These are phyloP conservation scores for Rhodofomes roseus DNA, from an alignment of 1,284 basidiomycete species.

Conservation along the genomic window DNA sequence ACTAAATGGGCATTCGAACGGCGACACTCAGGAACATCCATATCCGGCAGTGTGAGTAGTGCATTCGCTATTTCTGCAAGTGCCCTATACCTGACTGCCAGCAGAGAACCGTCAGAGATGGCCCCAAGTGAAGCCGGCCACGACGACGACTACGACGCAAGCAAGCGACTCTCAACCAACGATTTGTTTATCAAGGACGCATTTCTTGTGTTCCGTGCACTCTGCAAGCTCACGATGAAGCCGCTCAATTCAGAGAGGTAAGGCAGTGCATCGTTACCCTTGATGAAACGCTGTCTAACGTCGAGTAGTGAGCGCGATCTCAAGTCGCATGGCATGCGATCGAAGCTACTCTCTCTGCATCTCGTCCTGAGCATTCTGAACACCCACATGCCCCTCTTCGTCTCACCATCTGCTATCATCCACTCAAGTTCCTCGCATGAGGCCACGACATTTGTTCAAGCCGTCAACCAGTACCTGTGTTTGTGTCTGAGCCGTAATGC, in stretches of 20 bases:
- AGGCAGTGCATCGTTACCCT: background rate
- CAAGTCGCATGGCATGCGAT: constrained; percentile 94
- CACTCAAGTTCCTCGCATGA: constrained; percentile 86
- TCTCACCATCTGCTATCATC: constrained; percentile 82
- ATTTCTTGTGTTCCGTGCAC: constrained; percentile 91
- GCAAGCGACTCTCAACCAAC: constrained; percentile 46
- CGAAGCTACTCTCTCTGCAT: constrained; percentile 90
- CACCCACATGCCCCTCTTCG: constrained; percentile 86
- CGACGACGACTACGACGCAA: constrained; percentile 19
- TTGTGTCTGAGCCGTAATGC: constrained; percentile 93
- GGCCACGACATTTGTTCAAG: constrained; percentile 85
- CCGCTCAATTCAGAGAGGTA: constrained; percentile 90
- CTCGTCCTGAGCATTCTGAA: constrained; percentile 91
- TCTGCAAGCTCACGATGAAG: constrained; percentile 99
- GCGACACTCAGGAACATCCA: background rate
- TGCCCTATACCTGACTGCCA: background rate
- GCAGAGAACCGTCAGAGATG: constrained; percentile 22
- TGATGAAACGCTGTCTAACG: background rate
- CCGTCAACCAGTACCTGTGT: constrained; percentile 94
- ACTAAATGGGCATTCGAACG: background rate
- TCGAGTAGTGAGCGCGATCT: constrained; percentile 79
- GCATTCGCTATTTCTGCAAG: background rate
- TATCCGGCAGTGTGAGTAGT: background rate
- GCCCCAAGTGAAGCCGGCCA: constrained; percentile 17
- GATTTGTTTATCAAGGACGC: constrained; percentile 95